Evolutionary conservation across 1,139 yeast genomes (phyloP).

Genomic region (Taphrina communis): DNA sequence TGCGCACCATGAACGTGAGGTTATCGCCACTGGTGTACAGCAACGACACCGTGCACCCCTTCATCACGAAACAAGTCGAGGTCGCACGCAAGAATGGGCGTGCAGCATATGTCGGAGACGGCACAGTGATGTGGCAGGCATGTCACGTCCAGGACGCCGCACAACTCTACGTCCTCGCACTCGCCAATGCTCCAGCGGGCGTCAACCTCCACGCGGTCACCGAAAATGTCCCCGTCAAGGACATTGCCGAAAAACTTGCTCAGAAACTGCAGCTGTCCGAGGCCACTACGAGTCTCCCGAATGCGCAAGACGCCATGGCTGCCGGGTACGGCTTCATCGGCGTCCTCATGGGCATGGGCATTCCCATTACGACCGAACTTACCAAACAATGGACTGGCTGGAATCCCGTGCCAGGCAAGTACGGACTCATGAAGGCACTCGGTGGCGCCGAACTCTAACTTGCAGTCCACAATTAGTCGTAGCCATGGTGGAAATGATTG

Average conservation of each 20-base stretch:
- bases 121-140: not conserved
- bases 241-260: conserved; percentile 2
- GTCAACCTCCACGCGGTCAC: conserved; percentile 4
- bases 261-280: not conserved
- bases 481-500: too few relatives aligned
- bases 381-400: conserved; percentile 15
- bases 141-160: conserved; percentile 18
- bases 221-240: not conserved
- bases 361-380: not conserved
- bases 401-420: not conserved
- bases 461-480: too few relatives aligned
- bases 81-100: conserved; percentile 9
- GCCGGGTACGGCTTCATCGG: conserved; percentile 12
- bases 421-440: conserved; percentile 3
- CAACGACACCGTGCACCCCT: not conserved
- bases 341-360: not conserved
- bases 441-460: not conserved
- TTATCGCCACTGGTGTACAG: conserved; percentile 2
- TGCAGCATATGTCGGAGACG: conserved; percentile 6
- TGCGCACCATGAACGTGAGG: conserved; percentile 3
- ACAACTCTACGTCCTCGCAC: conserved; percentile 5
- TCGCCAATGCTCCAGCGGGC: conserved; percentile 6
- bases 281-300: not conserved
- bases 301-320: not conserved
- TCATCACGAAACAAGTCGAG: conserved; percentile 4